phyloP scores from a whole-genome alignment of 1,284 basidiomycete species.

The Polyporus tsugae region DNA sequence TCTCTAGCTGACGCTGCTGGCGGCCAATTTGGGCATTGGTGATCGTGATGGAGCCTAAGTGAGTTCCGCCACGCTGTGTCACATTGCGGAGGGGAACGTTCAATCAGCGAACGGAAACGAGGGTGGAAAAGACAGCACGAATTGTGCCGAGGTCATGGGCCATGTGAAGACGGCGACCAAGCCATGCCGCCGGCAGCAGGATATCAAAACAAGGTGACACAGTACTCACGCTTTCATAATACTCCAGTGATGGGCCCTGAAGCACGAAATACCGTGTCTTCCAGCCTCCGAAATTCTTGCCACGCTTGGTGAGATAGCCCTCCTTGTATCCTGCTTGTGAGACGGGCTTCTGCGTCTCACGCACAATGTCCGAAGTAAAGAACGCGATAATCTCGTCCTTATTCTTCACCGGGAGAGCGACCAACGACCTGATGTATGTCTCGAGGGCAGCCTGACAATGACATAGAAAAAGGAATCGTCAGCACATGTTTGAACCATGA shows the following conservation, averaged over 20 bases:
- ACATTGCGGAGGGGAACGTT: slow-evolving; percentile 24
- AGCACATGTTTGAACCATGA: slow-evolving; percentile 20
- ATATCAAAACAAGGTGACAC: slow-evolving; percentile 17
- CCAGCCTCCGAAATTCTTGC: slow-evolving; percentile 97
- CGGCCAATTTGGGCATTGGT: slow-evolving; percentile 89
- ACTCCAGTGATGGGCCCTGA: slow-evolving; percentile 87
- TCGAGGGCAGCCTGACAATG: slow-evolving; percentile 77
- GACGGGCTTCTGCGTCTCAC: slow-evolving; percentile 75
- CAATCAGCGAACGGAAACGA: slow-evolving; percentile 22
- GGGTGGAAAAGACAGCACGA: neutral
- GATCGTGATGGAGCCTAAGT: slow-evolving; percentile 89
- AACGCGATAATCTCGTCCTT: slow-evolving; percentile 93
- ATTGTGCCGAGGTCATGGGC: slow-evolving; percentile 13
- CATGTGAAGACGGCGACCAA: slow-evolving; percentile 8
- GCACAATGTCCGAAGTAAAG: slow-evolving; percentile 89
- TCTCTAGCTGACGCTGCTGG: slow-evolving; percentile 60
- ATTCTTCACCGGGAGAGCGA: slow-evolving; percentile 85
- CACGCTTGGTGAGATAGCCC: slow-evolving; percentile 96
- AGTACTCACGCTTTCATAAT: slow-evolving; percentile 90
- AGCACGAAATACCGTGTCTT: slow-evolving; percentile 95
- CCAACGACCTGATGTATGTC: slow-evolving; percentile 87
- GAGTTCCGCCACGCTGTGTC: slow-evolving; percentile 84
- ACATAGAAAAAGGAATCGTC: slow-evolving; percentile 24
- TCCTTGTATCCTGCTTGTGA: slow-evolving; percentile 89
- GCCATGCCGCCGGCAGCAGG: slow-evolving; percentile 4